A percentile compares a stretch with the other conserved stretches of the same genome.
Conservation (phyloP, 169 alveolate genomes). For the Plasmodium chabaudi region DNA sequence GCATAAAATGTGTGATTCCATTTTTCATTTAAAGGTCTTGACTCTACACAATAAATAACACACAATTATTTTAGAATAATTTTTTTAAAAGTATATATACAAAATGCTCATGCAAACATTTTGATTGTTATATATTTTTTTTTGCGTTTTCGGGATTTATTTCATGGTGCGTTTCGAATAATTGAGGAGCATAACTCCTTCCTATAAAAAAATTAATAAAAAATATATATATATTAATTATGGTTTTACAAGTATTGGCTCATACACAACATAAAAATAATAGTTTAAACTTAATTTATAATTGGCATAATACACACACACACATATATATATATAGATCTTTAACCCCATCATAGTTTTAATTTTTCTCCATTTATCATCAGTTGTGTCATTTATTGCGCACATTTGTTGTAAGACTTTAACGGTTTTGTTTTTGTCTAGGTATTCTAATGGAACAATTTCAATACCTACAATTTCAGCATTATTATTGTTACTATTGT, state of each 20-base stretch:
- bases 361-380: conserved; percentile 74
- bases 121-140: background rate
- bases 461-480: conserved; percentile 75
- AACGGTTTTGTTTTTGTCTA: conserved; percentile 71
- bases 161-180: conserved; percentile 52
- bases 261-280: background rate
- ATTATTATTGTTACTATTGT: conserved; percentile 54
- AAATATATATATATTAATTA: background rate
- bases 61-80: background rate
- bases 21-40: background rate
- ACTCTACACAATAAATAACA: background rate
- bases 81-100: background rate
- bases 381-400: conserved; percentile 76
- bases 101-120: background rate
- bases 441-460: conserved; percentile 71
- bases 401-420: conserved; percentile 73
- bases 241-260: background rate
- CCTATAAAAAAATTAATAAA: conserved; percentile 45
- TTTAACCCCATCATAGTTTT: conserved; percentile 67
- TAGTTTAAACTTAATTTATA: too few species aligned
- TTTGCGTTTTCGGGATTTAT: too few species aligned
- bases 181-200: conserved; percentile 72
- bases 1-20: background rate
- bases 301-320: too few species aligned
- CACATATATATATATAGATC: conserved; percentile 1